Base-by-base conservation (phyloP, 2,329 filamentous ascomycete species). In the Curvularia sp. region DNA sequence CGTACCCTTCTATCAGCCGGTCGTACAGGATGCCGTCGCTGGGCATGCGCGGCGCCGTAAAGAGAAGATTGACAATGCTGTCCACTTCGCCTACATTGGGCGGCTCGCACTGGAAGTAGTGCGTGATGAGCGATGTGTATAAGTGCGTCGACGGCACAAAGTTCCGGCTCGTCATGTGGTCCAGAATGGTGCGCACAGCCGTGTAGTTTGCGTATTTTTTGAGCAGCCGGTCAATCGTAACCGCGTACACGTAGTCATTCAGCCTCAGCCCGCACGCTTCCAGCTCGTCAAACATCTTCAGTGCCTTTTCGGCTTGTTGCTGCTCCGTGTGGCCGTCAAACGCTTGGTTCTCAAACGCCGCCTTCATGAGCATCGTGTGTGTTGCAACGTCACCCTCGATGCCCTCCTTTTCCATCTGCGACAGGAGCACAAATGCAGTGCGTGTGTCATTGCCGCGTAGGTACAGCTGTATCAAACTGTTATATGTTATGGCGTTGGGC, bases 61-160 rank as follows among this genome's bases (percentile, higher is more conserved):
- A 70, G 43, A 84, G 80, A 4, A 80, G 75, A 9, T 66, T 59
- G 64, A 92, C 85, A 3, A 93, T 79, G 0, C 74, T 72, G 36
- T 86, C 82, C n/a, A 91, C 82, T 13, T 85, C 84, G 1, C 78
- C 74, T 28, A 90, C 77, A 64, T 90, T 82, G 0, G 88, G 86
- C 2, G 86, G 85, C 1, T 77, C 60, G 49, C 81, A 82, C 8
- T 80, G 69, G 71, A 93, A 89, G 71, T 88, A 89, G 71, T 89
- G 82, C 45, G 88, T 84, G 45, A 90, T 80, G 19, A 95, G 83
- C 68, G 89, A 90, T 23, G 90, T 93, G 79, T 90, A 90, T 69
- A 92, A 90, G 66, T 92, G 84, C 1, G 86, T 76, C 3, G 84
- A 85, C 2, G 86, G 81, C 47, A 81, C 72, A 42, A 89, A 69